These are phyloP conservation scores for Pseudohalonectria lignicola DNA, from an alignment of 2,329 filamentous ascomycete genomes.

Conservation along the genomic window DNA sequence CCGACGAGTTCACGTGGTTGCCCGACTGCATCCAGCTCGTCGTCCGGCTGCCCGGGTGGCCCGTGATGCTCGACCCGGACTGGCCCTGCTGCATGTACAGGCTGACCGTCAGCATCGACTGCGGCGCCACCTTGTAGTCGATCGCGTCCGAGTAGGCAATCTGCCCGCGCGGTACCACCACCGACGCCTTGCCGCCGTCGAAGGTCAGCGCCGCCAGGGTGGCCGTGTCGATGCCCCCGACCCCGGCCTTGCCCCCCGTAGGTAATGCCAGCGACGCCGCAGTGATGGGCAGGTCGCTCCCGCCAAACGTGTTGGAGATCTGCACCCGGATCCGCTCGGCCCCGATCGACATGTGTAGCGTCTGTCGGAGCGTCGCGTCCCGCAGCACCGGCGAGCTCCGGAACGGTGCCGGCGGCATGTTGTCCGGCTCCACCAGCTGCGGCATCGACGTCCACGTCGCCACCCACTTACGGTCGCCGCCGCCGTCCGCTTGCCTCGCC, in stretches of 20 bases:
- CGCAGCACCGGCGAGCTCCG: conserved; percentile 34
- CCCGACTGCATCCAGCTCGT: conserved; percentile 49
- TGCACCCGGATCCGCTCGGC: conserved; percentile 47
- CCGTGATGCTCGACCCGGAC: conserved; percentile 43
- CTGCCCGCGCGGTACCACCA: conserved; percentile 43
- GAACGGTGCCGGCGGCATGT: conserved; percentile 50
- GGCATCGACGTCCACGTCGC: conserved; percentile 57
- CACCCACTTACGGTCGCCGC: conserved; percentile 43
- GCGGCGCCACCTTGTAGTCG: conserved; percentile 36
- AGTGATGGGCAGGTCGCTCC: conserved; percentile 46
- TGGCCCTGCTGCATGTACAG: conserved; percentile 49
- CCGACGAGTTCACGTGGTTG: conserved; percentile 37
- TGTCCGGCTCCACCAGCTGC: conserved; percentile 49
- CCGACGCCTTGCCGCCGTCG: conserved; percentile 33
- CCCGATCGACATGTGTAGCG: conserved; percentile 46
- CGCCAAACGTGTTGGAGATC: conserved; percentile 55
- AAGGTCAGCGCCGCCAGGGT: conserved; percentile 48
- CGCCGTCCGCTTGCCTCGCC: not conserved
- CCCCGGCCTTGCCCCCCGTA: conserved; percentile 38
- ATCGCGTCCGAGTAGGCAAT: conserved; percentile 52
- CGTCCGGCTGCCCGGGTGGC: conserved; percentile 54
- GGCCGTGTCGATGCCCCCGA: conserved; percentile 35
- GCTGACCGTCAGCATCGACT: conserved; percentile 43
- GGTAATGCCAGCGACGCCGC: conserved; percentile 47
- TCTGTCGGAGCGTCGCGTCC: conserved; percentile 56